These are phyloP conservation scores for Xerocomus cyaneibrunnescens DNA, from an alignment of 1,284 basidiomycete genomes.

Conservation along the genomic window DNA sequence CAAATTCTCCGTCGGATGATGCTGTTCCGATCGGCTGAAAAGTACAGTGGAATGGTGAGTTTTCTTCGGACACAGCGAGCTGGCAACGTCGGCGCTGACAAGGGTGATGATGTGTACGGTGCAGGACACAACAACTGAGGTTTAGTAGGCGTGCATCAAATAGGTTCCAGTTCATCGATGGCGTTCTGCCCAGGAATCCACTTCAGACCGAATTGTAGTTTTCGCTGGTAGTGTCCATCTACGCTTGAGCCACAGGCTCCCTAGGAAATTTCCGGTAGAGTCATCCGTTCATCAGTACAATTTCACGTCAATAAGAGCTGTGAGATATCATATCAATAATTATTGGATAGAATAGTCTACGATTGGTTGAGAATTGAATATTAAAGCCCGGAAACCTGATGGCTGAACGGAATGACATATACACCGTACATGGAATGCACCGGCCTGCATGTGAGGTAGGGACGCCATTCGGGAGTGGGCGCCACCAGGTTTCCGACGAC, in stretches of 20 bases:
- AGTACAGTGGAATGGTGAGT: background rate
- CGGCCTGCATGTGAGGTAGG: background rate
- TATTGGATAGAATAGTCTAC: conserved; percentile 4
- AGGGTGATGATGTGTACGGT: background rate
- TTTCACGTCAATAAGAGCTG: background rate
- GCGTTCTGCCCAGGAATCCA: background rate
- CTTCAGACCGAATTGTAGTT: background rate
- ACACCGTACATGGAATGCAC: background rate
- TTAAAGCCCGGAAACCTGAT: background rate
- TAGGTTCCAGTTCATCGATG: background rate
- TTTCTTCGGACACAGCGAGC: background rate
- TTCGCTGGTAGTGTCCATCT: background rate
- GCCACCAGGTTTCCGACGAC: too few relatives aligned
- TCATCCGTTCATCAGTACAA: background rate
- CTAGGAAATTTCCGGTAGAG: background rate
- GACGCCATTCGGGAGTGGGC: background rate
- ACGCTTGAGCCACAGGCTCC: background rate
- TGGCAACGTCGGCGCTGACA: background rate
- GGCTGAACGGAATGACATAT: conserved; percentile 4
- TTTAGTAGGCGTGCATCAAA: background rate
- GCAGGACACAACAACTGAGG: background rate
- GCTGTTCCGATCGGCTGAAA: background rate
- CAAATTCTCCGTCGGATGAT: background rate
- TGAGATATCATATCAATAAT: conserved; percentile 6
- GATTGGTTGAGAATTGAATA: background rate